phyloP scores from a whole-genome alignment of 1,139 yeast species.

The Candida dubliniensis region DNA sequence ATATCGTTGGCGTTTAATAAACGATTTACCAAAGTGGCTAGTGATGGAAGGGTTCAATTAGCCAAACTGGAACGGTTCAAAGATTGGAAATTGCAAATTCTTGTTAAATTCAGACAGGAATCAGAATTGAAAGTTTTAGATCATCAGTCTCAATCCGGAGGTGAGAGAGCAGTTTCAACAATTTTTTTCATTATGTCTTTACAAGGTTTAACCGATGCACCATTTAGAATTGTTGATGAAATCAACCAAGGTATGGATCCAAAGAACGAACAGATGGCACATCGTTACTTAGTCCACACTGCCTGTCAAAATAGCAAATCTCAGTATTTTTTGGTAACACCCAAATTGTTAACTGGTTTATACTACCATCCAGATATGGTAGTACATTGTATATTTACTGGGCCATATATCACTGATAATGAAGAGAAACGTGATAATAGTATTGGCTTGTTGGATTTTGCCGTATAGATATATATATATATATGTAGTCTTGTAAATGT shows the following conservation, averaged over 20 bases:
- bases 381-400: conserved; percentile 85
- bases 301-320: conserved; percentile 66
- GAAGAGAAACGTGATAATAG: conserved; percentile 12
- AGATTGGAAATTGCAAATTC: conserved; percentile 82
- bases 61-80: conserved; percentile 54
- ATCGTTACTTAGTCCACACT: conserved; percentile 78
- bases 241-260: conserved; percentile 99
- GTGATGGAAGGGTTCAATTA: conserved; percentile 76
- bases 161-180: conserved; percentile 95
- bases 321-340: conserved; percentile 91
- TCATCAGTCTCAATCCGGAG: conserved; percentile 93
- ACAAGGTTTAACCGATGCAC: conserved; percentile 88
- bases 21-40: conserved; percentile 73
- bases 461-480: background rate
- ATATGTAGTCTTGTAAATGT: background rate
- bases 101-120: conserved; percentile 81
- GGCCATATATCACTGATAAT: conserved; percentile 31
- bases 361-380: conserved; percentile 81
- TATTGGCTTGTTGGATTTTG: conserved; percentile 34
- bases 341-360: conserved; percentile 79
- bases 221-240: conserved; percentile 95
- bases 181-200: conserved; percentile 86
- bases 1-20: conserved; percentile 65
- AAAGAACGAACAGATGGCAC: conserved; percentile 84
- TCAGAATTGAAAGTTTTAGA: conserved; percentile 71